Percentiles rank a stretch among this genome's conserved stretches.
Evolutionary conservation across 2,329 filamentous ascomycete genomes (phyloP).

Genomic region (Sphaerostilbella broomeana): DNA sequence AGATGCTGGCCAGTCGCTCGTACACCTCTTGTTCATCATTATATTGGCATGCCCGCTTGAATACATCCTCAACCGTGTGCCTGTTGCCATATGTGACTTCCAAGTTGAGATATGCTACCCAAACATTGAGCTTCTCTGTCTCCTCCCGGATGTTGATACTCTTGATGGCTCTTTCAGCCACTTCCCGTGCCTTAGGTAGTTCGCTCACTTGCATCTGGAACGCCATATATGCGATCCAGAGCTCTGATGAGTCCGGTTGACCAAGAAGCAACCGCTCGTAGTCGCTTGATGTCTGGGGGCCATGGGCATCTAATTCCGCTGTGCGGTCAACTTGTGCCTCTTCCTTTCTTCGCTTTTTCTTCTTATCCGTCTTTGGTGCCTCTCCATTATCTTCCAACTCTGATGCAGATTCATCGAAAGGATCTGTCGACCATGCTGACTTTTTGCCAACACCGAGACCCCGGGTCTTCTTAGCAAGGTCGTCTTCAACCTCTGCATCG

Average conservation of each 20-base stretch:
- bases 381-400: slow-evolving; percentile 37
- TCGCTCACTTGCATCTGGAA: slow-evolving; percentile 93
- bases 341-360: slow-evolving; percentile 64
- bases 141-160: slow-evolving; percentile 90
- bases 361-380: slow-evolving; percentile 35
- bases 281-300: slow-evolving; percentile 83
- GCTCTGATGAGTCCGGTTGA: slow-evolving; percentile 82
- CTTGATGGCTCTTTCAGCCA: slow-evolving; percentile 82
- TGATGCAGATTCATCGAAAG: slow-evolving; percentile 53
- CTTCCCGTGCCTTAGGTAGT: slow-evolving; percentile 76
- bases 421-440: slow-evolving; percentile 80
- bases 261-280: slow-evolving; percentile 90
- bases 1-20: slow-evolving; percentile 85
- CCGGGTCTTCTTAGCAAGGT: slow-evolving; percentile 26
- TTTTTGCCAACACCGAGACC: slow-evolving; percentile 55
- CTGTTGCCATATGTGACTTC: slow-evolving; percentile 86
- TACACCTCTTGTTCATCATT: slow-evolving; percentile 88
- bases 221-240: slow-evolving; percentile 99
- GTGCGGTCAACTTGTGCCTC: slow-evolving; percentile 83
- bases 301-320: slow-evolving; percentile 81
- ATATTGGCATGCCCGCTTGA: slow-evolving; percentile 88
- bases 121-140: slow-evolving; percentile 88
- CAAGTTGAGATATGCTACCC: slow-evolving; percentile 90
- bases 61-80: slow-evolving; percentile 74
- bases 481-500: slow-evolving; percentile 34